These are phyloP conservation scores for Pleurotus djamor DNA, from an alignment of 768 basidiomycete genomes.

Conservation along the genomic window DNA sequence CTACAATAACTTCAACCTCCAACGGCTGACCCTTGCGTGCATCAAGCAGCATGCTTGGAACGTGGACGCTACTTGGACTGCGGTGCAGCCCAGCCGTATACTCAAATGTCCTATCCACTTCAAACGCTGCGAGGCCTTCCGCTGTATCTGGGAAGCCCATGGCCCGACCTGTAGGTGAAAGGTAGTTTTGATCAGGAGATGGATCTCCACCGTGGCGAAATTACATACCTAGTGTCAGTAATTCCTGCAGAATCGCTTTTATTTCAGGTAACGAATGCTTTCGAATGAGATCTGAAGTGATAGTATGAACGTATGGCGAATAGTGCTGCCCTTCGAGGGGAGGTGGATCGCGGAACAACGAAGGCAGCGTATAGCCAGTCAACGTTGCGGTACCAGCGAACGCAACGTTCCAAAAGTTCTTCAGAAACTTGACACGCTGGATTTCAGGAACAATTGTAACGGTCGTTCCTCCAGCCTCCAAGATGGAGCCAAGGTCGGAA, in stretches of 20 bases:
- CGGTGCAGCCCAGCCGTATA: constrained; percentile 35
- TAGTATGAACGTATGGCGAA: constrained; percentile 33
- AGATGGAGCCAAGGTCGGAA: constrained; percentile 39
- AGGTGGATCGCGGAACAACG: constrained; percentile 49
- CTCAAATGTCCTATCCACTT: constrained; percentile 35
- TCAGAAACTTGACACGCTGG: constrained; percentile 58
- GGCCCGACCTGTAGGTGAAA: constrained; percentile 26
- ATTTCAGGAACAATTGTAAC: constrained; percentile 52
- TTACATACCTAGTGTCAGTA: constrained; percentile 35
- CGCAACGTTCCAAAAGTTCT: constrained; percentile 65
- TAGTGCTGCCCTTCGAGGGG: constrained; percentile 29
- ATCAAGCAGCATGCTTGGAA: constrained; percentile 66
- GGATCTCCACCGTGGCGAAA: neutral
- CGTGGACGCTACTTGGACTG: constrained; percentile 40
- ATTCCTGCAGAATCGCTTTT: constrained; percentile 42
- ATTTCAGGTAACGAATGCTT: constrained; percentile 45
- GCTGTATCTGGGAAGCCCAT: constrained; percentile 45
- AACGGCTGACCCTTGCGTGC: constrained; percentile 51
- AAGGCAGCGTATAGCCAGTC: constrained; percentile 45
- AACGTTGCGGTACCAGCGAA: constrained; percentile 54
- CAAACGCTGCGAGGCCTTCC: constrained; percentile 44
- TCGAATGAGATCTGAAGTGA: constrained; percentile 38
- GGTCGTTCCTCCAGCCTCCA: constrained; percentile 46
- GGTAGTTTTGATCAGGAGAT: too few relatives aligned
- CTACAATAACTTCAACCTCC: constrained; percentile 67